Base-by-base conservation (phyloP, 495 filamentous ascomycete genomes). In the Tuber melanosporum region DNA sequence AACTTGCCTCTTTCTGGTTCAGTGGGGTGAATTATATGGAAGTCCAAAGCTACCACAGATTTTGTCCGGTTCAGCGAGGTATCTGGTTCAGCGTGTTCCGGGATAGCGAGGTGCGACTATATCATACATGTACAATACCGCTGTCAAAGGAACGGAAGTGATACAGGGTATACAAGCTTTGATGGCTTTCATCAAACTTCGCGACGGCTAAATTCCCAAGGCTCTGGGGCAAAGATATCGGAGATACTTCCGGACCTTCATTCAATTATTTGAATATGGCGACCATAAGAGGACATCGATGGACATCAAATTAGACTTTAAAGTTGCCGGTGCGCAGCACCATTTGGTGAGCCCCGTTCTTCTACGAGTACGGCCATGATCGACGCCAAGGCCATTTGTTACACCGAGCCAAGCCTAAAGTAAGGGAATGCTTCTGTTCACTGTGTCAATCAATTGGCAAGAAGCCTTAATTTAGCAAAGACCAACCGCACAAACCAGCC, bases 261-360 rank as follows among this genome's bases (percentile, higher is more conserved):
- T 0, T 36, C 6, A 5, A 41, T 41, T 3, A 41, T 41, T 41
- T 41, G 5, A 66, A 36, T 14, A 36, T 15, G 3, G 14, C 12
- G 10, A 12, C n/a, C 12, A 12, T 32, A 32, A 17, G 26, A 32
- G n/a, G 57, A 32, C 57, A 32, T 66, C n/a, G 26, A 66, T 26
- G 57, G 57, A 66, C 57, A 36, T 36, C 57, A 66, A 36, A 36
- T 66, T 66, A 66, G 57, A 66, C 57, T 66, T 66, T 66, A 66
- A 26, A 36, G 57, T 36, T 66, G 57, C 14, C 26, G 2, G 26
- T 36, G 57, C 14, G 3, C 57, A 19, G 14, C 26, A 36, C 57
- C 4, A 3, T 14, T 36, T 36, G 26, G 52, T 10, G 4, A 36
- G 57, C 5, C 26, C 26, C 12, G 9, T 26, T 36, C 26, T 26